phyloP scores from a whole-genome alignment of 805 yeast species.

The Myxozyma melibiosi region DNA sequence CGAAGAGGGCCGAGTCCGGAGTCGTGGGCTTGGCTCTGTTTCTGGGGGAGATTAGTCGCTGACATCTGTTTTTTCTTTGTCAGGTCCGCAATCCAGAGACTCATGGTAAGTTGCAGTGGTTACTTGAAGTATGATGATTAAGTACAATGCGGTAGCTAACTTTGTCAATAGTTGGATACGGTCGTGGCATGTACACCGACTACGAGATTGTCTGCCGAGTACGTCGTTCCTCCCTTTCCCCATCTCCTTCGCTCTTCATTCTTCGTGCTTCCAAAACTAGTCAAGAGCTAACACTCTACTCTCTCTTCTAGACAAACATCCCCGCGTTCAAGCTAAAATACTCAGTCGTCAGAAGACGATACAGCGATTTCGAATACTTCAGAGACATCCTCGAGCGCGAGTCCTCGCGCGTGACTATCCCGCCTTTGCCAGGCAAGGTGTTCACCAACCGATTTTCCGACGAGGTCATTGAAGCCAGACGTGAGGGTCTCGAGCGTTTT shows the following conservation, averaged over 20 bases:
- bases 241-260: too few relatives aligned
- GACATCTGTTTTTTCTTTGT: background rate
- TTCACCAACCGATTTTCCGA: constrained; percentile 75
- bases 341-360: constrained; percentile 78
- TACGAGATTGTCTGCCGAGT: constrained; percentile 82
- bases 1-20: too few relatives aligned
- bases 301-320: constrained; percentile 61
- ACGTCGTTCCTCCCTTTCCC: constrained; percentile 28
- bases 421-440: constrained; percentile 89
- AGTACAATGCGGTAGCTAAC: background rate
- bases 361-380: constrained; percentile 85
- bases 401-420: constrained; percentile 76
- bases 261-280: background rate
- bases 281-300: too few relatives aligned
- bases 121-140: too few relatives aligned
- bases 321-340: constrained; percentile 74
- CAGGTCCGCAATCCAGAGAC: constrained; percentile 73
- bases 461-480: constrained; percentile 77
- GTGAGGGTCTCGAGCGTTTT: constrained; percentile 82
- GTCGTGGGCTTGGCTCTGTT: too few relatives aligned
- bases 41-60: background rate
- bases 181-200: constrained; percentile 78
- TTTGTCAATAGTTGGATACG: constrained; percentile 40
- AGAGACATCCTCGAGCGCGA: constrained; percentile 74
- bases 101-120: constrained; percentile 49